Evolutionary conservation across 2,329 filamentous ascomycete genomes (phyloP).

Genomic region (Nigrospora sphaerica): DNA sequence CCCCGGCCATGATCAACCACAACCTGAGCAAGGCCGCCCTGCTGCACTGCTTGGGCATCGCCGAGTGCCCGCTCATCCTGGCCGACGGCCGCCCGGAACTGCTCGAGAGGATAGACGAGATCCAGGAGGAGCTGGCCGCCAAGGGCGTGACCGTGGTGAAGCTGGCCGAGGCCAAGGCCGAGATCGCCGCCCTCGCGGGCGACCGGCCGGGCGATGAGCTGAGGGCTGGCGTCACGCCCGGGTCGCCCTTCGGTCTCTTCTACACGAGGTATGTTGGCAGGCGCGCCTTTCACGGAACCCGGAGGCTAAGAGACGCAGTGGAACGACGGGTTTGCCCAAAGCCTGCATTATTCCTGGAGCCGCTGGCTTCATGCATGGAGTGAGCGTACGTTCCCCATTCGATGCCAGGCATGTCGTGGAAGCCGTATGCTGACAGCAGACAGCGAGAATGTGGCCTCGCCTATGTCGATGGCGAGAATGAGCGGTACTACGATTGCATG

Average conservation of each 20-base stretch:
- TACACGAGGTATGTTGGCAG: conserved; percentile 46
- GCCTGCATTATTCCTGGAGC: conserved; percentile 54
- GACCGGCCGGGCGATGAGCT: conserved; percentile 48
- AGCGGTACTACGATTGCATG: conserved; percentile 73
- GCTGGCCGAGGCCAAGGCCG: conserved; percentile 39
- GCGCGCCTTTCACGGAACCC: neutral
- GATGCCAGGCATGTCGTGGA: neutral
- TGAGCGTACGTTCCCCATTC: conserved; percentile 14
- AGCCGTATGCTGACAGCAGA: conserved; percentile 6
- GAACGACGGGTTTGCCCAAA: conserved; percentile 71
- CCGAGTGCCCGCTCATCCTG: conserved; percentile 46
- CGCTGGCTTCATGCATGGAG: conserved; percentile 23
- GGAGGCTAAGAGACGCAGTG: conserved; percentile 30
- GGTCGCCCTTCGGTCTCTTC: conserved; percentile 56
- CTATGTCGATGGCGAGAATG: conserved; percentile 26
- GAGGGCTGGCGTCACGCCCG: conserved; percentile 40
- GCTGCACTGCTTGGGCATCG: conserved; percentile 57
- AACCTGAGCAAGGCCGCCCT: conserved; percentile 58
- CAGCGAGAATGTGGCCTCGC: conserved; percentile 16
- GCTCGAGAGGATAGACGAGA: conserved; percentile 48
- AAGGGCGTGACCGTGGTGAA: conserved; percentile 47
- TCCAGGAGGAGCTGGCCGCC: conserved; percentile 41
- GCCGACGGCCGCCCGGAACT: conserved; percentile 51
- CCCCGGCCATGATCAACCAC: conserved; percentile 66
- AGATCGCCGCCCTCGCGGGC: conserved; percentile 34